Conservation (phyloP, 495 filamentous ascomycete genomes). For the Tetracladium setigerum region DNA sequence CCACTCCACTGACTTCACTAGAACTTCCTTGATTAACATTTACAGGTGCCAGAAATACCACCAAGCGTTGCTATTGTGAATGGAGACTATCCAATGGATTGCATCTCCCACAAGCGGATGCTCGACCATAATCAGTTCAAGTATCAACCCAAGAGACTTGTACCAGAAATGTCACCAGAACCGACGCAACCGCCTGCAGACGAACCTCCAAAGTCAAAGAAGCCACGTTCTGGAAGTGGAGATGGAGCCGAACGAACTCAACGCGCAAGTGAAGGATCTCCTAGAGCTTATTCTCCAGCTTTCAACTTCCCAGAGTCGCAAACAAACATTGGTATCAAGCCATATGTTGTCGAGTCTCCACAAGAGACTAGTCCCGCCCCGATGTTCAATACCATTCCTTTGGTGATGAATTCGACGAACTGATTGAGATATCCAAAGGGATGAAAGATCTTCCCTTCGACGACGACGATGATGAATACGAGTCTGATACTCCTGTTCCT, state of each 20-base stretch:
- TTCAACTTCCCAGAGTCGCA: too few relatives aligned
- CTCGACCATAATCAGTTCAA: conserved; percentile 48
- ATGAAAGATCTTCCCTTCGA: conserved; percentile 27
- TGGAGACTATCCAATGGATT: conserved; percentile 73
- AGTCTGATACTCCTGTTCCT: too few relatives aligned
- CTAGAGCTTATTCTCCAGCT: too few relatives aligned
- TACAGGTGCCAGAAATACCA: conserved; percentile 13
- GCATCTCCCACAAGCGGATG: conserved; percentile 52
- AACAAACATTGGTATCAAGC: background rate
- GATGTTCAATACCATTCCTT: conserved; percentile 11
- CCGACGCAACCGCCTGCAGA: conserved; percentile 33
- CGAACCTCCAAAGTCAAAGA: too few relatives aligned
- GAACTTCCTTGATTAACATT: background rate
- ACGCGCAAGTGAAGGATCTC: background rate
- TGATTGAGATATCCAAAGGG: conserved; percentile 46
- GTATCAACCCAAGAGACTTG: too few relatives aligned
- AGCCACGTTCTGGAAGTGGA: background rate
- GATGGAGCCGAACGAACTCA: too few relatives aligned
- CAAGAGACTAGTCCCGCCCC: background rate
- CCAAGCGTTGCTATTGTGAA: conserved; percentile 53
- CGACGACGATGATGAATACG: conserved; percentile 24
- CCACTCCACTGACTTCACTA: conserved; percentile 6
- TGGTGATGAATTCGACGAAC: conserved; percentile 44
- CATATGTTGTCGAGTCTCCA: background rate
- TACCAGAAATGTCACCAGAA: too few relatives aligned